A percentile compares a stretch with the other conserved stretches of the same genome.
These are phyloP conservation scores for Boletus barrowsii DNA, from an alignment of 768 basidiomycete species.

Conservation along the genomic window DNA sequence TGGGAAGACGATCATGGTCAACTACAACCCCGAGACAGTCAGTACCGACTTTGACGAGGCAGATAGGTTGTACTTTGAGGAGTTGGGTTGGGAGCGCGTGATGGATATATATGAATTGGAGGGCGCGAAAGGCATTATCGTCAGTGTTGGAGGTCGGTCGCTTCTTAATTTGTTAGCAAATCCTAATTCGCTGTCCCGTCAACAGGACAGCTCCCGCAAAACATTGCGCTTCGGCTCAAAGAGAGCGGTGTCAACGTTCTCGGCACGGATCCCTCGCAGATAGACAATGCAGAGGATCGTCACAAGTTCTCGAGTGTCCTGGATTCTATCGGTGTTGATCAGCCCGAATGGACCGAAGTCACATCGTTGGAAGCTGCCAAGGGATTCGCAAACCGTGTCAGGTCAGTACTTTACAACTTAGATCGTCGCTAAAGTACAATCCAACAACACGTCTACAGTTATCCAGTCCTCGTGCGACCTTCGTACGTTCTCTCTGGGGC, in stretches of 20 bases:
- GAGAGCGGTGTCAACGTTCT: constrained; percentile 87
- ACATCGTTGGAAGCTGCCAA: constrained; percentile 87
- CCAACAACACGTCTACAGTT: constrained; percentile 44
- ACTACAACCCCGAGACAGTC: constrained; percentile 99
- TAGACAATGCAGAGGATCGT: constrained; percentile 96
- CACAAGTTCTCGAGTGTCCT: constrained; percentile 99
- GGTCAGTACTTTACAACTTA: constrained; percentile 30
- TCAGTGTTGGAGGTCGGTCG: constrained; percentile 88
- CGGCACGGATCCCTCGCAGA: constrained; percentile 92
- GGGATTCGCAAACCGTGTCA: constrained; percentile 82
- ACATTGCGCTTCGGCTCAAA: constrained; percentile 95
- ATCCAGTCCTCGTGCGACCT: constrained; percentile 96
- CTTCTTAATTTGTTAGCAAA: not conserved
- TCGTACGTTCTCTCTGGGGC: constrained; percentile 98
- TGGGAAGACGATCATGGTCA: constrained; percentile 96
- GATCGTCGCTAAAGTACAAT: not conserved
- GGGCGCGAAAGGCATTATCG: constrained; percentile 87
- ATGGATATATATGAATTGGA: constrained; percentile 99
- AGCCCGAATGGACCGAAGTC: constrained; percentile 94
- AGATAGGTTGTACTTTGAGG: constrained; percentile 98
- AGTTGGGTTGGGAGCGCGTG: constrained; percentile 94
- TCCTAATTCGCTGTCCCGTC: not conserved
- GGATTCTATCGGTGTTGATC: constrained; percentile 92
- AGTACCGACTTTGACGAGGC: constrained; percentile 99
- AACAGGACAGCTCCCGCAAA: constrained; percentile 93